phyloP scores from a whole-genome alignment of 805 yeast genomes.

The Saccharomycopsis sp. region DNA sequence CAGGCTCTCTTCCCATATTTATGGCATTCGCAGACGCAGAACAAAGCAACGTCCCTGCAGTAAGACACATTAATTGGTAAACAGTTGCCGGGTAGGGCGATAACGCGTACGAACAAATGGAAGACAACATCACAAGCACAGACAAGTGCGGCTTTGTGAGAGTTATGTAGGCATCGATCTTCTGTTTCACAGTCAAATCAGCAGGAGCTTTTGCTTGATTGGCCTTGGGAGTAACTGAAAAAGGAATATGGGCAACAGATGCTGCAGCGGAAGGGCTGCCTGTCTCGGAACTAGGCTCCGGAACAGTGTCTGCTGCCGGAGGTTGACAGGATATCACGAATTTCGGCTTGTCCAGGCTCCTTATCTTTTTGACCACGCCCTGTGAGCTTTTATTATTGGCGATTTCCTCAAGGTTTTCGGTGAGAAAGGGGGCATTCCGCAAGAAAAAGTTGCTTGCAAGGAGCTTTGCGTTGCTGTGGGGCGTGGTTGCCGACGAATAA shows the following conservation, averaged over 20 bases:
- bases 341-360: slow-evolving; percentile 28
- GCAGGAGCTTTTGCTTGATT: background rate
- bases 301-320: slow-evolving; percentile 22
- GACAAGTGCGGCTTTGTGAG: slow-evolving; percentile 90
- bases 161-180: slow-evolving; percentile 60
- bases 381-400: background rate
- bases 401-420: slow-evolving; percentile 5
- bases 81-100: slow-evolving; percentile 80
- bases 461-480: background rate
- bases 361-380: background rate
- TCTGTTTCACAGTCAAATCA: slow-evolving; percentile 28
- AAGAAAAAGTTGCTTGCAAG: slow-evolving; percentile 8
- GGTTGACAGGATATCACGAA: slow-evolving; percentile 18
- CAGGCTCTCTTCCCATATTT: slow-evolving; percentile 95
- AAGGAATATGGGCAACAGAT: slow-evolving; percentile 12
- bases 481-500: background rate
- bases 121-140: slow-evolving; percentile 78
- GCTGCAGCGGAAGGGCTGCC: background rate
- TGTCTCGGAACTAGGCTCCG: slow-evolving; percentile 12
- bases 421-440: slow-evolving; percentile 9
- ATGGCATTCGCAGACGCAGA: slow-evolving; percentile 96
- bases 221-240: slow-evolving; percentile 14
- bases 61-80: slow-evolving; percentile 60
- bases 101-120: slow-evolving; percentile 89
- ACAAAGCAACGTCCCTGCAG: slow-evolving; percentile 78